These are phyloP conservation scores for Botryotinia calthae DNA, from an alignment of 2,329 filamentous ascomycete species.

Conservation along the genomic window DNA sequence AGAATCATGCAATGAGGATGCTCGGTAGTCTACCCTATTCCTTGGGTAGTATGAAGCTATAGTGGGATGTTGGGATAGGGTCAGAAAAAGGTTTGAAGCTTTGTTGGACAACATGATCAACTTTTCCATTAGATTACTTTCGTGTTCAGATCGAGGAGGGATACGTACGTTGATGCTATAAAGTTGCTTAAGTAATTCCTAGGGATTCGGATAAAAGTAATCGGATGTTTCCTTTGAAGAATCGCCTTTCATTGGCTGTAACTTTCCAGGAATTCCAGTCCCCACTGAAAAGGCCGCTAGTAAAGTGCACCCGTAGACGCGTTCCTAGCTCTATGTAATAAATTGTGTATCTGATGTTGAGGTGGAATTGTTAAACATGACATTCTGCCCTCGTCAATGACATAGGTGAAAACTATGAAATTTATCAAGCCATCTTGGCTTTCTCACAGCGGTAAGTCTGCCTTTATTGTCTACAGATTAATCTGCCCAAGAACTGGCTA, in stretches of 20 bases:
- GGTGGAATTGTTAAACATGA: constrained; percentile 33
- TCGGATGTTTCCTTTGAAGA: background rate
- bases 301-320: constrained; percentile 16
- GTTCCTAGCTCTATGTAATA: constrained; percentile 21
- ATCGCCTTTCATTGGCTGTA: background rate
- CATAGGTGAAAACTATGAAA: constrained; percentile 56
- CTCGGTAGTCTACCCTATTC: constrained; percentile 42
- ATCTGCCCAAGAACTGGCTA: background rate
- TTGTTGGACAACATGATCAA: constrained; percentile 50
- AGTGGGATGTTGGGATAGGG: constrained; percentile 33
- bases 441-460: constrained; percentile 74
- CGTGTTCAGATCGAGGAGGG: constrained; percentile 45
- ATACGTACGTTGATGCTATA: constrained; percentile 10
- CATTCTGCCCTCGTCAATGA: constrained; percentile 25
- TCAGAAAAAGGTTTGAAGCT: constrained; percentile 51
- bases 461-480: background rate
- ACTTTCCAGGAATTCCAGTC: background rate
- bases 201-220: background rate
- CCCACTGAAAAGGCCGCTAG: background rate
- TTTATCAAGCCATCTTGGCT: constrained; percentile 96
- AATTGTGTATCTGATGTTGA: constrained; percentile 16
- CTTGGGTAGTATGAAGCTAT: constrained; percentile 47
- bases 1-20: background rate
- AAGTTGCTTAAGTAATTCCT: background rate
- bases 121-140: constrained; percentile 59